A percentile compares a stretch with the other conserved stretches of the same genome.
These are phyloP conservation scores for Nemania sp. DNA, from an alignment of 2,329 filamentous ascomycete species.

Conservation along the genomic window DNA sequence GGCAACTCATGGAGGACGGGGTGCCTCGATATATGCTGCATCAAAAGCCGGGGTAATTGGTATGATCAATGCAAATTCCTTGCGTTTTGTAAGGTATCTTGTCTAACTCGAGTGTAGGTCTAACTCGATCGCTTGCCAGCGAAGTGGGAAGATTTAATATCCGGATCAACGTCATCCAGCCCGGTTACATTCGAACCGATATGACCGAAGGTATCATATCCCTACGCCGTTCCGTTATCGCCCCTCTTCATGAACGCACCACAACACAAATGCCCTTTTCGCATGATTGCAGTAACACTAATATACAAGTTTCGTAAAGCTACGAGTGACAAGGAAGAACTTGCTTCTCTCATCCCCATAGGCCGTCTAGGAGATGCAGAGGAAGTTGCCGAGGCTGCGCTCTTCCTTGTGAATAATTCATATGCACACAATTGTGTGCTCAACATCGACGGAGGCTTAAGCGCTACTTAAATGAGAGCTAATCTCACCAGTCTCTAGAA, in stretches of 20 bases:
- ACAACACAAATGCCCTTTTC: slow-evolving; percentile 10
- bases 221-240: slow-evolving; percentile 13
- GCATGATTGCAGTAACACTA: slow-evolving; percentile 34
- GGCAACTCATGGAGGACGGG: slow-evolving; percentile 67
- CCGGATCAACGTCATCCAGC: slow-evolving; percentile 78
- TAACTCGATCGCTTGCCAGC: slow-evolving; percentile 68
- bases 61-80: slow-evolving; percentile 32
- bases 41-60: slow-evolving; percentile 80
- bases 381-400: slow-evolving; percentile 80
- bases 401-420: slow-evolving; percentile 75
- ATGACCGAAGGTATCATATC: slow-evolving; percentile 70
- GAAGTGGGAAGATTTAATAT: slow-evolving; percentile 65
- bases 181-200: slow-evolving; percentile 79
- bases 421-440: slow-evolving; percentile 88
- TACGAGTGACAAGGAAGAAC: slow-evolving; percentile 35
- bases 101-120: slow-evolving; percentile 49
- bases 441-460: slow-evolving; percentile 83
- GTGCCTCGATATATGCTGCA: slow-evolving; percentile 74
- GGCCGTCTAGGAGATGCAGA: slow-evolving; percentile 66
- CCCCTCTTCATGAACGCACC: slow-evolving; percentile 14
- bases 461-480: slow-evolving; percentile 56
- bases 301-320: slow-evolving; percentile 45
- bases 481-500: not conserved
- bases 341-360: slow-evolving; percentile 60
- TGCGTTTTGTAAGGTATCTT: slow-evolving; percentile 17